These are phyloP conservation scores for Ceratobasidium sp. DNA, from an alignment of 1,284 basidiomycete genomes.

Conservation along the genomic window DNA sequence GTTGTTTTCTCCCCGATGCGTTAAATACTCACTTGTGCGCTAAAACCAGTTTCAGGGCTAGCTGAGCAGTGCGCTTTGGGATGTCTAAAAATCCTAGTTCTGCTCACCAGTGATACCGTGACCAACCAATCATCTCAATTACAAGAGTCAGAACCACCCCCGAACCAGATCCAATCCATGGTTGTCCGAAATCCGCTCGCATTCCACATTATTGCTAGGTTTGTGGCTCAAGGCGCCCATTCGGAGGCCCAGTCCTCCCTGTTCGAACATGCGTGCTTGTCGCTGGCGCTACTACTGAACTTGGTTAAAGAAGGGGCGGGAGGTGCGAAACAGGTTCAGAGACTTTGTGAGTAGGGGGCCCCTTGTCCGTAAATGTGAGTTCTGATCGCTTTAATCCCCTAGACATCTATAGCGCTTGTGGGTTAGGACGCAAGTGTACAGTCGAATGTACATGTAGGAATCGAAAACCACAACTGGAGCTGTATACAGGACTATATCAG, in stretches of 20 bases:
- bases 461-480: conserved; percentile 12
- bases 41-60: background rate
- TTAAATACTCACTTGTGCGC: background rate
- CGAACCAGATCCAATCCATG: conserved; percentile 57
- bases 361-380: conserved; percentile 29
- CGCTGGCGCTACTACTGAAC: conserved; percentile 73
- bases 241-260: conserved; percentile 4
- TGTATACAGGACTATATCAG: conserved; percentile 19
- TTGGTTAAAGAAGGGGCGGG: conserved; percentile 64
- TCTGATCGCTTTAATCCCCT: conserved; percentile 2
- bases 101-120: conserved; percentile 44
- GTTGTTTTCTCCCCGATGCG: background rate
- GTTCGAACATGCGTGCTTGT: conserved; percentile 70
- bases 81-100: conserved; percentile 26
- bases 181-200: conserved; percentile 56
- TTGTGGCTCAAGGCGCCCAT: conserved; percentile 23
- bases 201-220: conserved; percentile 29
- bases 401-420: conserved; percentile 62
- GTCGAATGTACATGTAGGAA: conserved; percentile 26
- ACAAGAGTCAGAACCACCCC: conserved; percentile 55
- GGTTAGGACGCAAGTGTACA: conserved; percentile 43
- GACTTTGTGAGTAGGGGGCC: conserved; percentile 56
- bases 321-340: conserved; percentile 58
- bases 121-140: conserved; percentile 53
- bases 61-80: conserved; percentile 20